Conservation (phyloP, 2,329 filamentous ascomycete genomes). For the Exophiala oligosperma region DNA sequence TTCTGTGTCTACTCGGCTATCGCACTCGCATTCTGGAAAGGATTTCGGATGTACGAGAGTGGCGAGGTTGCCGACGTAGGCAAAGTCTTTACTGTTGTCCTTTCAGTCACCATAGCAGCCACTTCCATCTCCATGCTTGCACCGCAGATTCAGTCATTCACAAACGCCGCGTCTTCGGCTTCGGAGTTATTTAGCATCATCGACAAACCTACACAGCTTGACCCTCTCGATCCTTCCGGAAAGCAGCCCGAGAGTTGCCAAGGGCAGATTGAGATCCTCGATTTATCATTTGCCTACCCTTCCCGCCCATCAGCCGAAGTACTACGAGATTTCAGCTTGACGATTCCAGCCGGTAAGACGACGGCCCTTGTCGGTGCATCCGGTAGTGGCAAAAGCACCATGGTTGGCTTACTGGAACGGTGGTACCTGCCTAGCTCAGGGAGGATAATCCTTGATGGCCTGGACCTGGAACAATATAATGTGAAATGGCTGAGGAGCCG, state of each 20-base stretch:
- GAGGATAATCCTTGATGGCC: slow-evolving; percentile 55
- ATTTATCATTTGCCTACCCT: slow-evolving; percentile 72
- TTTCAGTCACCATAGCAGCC: slow-evolving; percentile 23
- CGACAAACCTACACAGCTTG: slow-evolving; percentile 80
- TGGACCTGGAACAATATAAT: slow-evolving; percentile 57
- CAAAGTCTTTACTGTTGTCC: slow-evolving; percentile 32
- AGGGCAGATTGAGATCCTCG: slow-evolving; percentile 59
- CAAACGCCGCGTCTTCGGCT: slow-evolving; percentile 45
- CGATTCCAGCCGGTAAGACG: slow-evolving; percentile 38
- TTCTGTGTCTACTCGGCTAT: slow-evolving; percentile 66
- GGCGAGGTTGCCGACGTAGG: slow-evolving; percentile 33
- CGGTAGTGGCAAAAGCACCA: slow-evolving; percentile 47
- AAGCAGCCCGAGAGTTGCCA: slow-evolving; percentile 49
- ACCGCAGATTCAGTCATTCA: slow-evolving; percentile 43
- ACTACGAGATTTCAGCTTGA: slow-evolving; percentile 36
- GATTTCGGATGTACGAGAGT: slow-evolving; percentile 32
- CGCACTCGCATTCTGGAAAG: slow-evolving; percentile 54
- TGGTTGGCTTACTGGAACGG: slow-evolving; percentile 43
- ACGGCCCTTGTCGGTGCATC: slow-evolving; percentile 47
- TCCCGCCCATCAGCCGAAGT: slow-evolving; percentile 39
- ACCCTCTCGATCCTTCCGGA: slow-evolving; percentile 71
- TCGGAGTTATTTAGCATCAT: slow-evolving; percentile 76
- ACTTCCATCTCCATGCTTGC: slow-evolving; percentile 27
- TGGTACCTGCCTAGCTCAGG: slow-evolving; percentile 46
- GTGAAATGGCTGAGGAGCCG: slow-evolving; percentile 59